A percentile compares a stretch with the other conserved stretches of the same genome.
Conservation (phyloP, 139 green algal genomes). For the Zygnema cylindricum region DNA sequence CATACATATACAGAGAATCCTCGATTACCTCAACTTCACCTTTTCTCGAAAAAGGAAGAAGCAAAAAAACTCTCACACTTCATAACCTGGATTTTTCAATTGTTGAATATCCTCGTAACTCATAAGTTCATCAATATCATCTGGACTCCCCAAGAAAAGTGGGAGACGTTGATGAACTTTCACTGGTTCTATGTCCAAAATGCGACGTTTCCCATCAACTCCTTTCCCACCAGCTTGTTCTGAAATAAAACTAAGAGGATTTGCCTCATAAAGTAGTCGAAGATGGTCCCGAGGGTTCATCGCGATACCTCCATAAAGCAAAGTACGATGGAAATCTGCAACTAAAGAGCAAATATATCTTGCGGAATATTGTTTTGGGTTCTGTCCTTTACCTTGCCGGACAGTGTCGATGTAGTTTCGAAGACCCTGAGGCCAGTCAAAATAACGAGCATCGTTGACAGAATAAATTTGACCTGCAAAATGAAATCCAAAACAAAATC, state of each 20-base stretch:
- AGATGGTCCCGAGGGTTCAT: constrained; percentile 75
- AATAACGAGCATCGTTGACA: constrained; percentile 79
- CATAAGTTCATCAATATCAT: constrained; percentile 76
- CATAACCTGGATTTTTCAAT: constrained; percentile 43
- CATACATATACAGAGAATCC: too few relatives aligned
- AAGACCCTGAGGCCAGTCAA: constrained; percentile 75
- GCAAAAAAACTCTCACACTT: too few relatives aligned
- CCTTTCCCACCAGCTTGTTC: constrained; percentile 63
- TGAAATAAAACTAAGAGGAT: constrained; percentile 71
- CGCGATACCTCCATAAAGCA: constrained; percentile 66
- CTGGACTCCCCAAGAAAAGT: constrained; percentile 76
- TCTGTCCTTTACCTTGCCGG: constrained; percentile 70
- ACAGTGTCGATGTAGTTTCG: constrained; percentile 72
- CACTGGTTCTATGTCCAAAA: constrained; percentile 74
- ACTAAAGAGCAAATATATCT: constrained; percentile 79
- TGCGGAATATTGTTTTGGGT: constrained; percentile 74
- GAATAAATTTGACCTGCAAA: constrained; percentile 77
- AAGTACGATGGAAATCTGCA: constrained; percentile 73
- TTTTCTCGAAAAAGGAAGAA: too few relatives aligned
- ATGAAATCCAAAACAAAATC: too few relatives aligned
- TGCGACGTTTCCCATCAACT: constrained; percentile 42
- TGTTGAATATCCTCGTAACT: constrained; percentile 72
- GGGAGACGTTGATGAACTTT: constrained; percentile 83
- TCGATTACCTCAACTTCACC: too few relatives aligned
- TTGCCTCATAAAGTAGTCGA: constrained; percentile 75